Evolutionary conservation across 345 rosid species (phyloP).

Genomic region (Excoecaria agallocha): DNA sequence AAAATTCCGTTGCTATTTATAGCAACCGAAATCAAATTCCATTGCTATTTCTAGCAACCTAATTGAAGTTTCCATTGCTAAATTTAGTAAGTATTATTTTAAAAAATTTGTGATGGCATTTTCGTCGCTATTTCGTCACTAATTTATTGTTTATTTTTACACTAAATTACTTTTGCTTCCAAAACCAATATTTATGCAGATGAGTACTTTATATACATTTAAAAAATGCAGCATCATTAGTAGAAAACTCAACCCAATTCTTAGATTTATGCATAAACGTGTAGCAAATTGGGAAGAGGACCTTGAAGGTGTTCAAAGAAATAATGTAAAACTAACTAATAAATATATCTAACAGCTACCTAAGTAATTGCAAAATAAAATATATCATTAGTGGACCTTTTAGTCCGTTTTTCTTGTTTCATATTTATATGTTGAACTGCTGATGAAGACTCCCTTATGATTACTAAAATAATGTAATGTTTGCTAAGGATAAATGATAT

Average conservation of each 20-base stretch:
- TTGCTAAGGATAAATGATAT: no score
- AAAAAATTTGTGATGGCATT: no score
- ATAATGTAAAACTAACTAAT: neutral
- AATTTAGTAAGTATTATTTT: no score
- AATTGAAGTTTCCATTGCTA: no score
- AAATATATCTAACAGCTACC: neutral
- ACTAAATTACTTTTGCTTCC: no score
- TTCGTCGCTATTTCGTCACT: no score
- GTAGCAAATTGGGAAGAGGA: neutral
- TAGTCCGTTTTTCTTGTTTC: neutral
- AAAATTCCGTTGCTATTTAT: no score
- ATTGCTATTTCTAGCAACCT: no score
- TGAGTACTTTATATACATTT: neutral
- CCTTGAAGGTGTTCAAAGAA: no score
- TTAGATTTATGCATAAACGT: neutral
- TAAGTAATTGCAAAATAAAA: neutral
- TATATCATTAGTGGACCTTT: neutral
- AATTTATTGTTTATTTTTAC: no score
- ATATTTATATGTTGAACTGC: neutral
- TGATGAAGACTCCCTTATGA: neutral
- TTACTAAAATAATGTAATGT: neutral
- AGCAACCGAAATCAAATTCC: no score
- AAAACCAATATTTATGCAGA: no score
- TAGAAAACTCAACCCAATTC: neutral
- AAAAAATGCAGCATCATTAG: neutral